Conservation (phyloP, 2,329 filamentous ascomycete species). For the Calonectria hongkongensis region DNA sequence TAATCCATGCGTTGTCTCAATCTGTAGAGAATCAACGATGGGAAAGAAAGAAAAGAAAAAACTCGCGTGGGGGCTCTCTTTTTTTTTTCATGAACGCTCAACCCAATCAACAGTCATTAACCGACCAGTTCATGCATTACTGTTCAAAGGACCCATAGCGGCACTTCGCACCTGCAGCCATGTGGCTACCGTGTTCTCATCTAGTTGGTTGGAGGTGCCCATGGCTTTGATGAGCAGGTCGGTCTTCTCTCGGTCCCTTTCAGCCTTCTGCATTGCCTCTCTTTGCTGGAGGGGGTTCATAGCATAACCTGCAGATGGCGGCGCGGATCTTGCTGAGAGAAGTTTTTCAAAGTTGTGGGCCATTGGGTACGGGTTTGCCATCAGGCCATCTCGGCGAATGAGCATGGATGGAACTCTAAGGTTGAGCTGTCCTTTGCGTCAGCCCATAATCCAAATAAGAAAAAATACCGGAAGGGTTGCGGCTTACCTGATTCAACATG, state of each 20-base stretch:
- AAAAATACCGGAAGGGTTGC: constrained; percentile 7
- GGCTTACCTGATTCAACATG: constrained; percentile 71
- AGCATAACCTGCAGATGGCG: constrained; percentile 60
- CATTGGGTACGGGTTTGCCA: constrained; percentile 66
- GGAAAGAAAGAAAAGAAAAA: not conserved
- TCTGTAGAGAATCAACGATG: not conserved
- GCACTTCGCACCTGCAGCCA: constrained; percentile 57
- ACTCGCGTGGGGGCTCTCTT: no score
- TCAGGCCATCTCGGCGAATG: constrained; percentile 72
- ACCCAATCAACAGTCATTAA: not conserved
- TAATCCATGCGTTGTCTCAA: not conserved
- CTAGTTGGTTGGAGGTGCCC: constrained; percentile 60
- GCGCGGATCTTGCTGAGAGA: constrained; percentile 62
- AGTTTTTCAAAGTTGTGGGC: constrained; percentile 67
- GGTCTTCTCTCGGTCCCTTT: constrained; percentile 65
- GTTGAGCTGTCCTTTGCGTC: constrained; percentile 66
- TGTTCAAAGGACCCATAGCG: constrained; percentile 37
- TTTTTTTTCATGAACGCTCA: not conserved
- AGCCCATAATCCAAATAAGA: constrained; percentile 37
- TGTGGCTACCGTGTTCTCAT: constrained; percentile 62
- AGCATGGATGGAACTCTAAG: constrained; percentile 78
- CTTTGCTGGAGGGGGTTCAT: constrained; percentile 68
- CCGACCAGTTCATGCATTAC: constrained; percentile 9
- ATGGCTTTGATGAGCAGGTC: constrained; percentile 65
- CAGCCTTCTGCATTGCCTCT: constrained; percentile 68